Conservation (phyloP, 2,329 filamentous ascomycete genomes). For the Dactylellina cionopaga region DNA sequence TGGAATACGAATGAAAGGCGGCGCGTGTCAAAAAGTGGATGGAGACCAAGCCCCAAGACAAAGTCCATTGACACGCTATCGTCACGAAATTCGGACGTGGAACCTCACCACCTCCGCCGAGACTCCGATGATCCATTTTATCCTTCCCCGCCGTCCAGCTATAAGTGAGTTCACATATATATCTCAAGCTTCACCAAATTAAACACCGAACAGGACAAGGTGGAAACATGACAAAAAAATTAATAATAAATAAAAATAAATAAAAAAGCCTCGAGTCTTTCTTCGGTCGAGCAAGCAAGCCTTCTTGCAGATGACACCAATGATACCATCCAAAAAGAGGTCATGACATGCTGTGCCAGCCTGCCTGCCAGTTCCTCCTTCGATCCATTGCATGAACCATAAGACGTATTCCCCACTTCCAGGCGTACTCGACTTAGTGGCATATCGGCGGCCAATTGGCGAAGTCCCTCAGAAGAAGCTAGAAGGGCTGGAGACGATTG, state of each 20-base stretch:
- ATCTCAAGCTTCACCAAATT: too few relatives aligned
- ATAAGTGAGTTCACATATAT: too few relatives aligned
- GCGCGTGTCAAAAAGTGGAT: conserved; percentile 44
- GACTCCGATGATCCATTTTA: too few relatives aligned
- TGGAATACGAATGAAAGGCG: conserved; percentile 30
- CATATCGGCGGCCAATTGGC: conserved; percentile 38
- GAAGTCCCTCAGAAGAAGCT: conserved; percentile 4
- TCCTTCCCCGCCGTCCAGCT: too few relatives aligned
- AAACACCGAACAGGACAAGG: too few relatives aligned
- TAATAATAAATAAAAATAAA: too few relatives aligned
- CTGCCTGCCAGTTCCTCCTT: not conserved
- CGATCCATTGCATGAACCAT: conserved; percentile 40
- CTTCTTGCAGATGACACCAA: conserved; percentile 18
- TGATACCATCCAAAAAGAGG: conserved; percentile 18
- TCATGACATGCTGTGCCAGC: conserved; percentile 17
- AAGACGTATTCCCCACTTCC: conserved; percentile 23
- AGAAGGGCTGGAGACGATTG: not conserved
- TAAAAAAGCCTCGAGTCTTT: too few relatives aligned
- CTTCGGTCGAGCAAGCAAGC: not conserved
- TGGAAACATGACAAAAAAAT: too few relatives aligned
- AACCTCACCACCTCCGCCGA: not conserved
- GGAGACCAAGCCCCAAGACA: too few relatives aligned
- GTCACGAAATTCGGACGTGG: conserved; percentile 29
- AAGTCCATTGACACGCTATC: conserved; percentile 47
- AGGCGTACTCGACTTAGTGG: conserved; percentile 21